These are phyloP conservation scores for Phytomonas francai DNA, from an alignment of 208 protist genomes.

Conservation along the genomic window DNA sequence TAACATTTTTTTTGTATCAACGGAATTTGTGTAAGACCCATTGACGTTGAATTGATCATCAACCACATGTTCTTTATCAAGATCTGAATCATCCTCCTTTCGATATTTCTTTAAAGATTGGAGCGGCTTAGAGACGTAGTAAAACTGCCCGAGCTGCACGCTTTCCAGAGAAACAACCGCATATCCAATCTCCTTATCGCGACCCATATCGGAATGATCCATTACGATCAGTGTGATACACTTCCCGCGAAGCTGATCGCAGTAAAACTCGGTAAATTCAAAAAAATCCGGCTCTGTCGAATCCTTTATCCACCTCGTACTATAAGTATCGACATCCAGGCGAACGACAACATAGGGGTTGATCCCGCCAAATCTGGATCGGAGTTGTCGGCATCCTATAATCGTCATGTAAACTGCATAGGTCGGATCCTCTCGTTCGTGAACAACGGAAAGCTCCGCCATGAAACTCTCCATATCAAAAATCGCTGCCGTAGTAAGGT, in stretches of 20 bases:
- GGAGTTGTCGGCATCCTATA: slow-evolving; percentile 58
- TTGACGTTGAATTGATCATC: background rate
- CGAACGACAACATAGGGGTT: slow-evolving; percentile 70
- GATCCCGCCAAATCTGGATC: slow-evolving; percentile 35
- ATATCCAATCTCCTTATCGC: slow-evolving; percentile 54
- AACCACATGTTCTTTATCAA: too few relatives aligned
- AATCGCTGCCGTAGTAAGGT: slow-evolving; percentile 56
- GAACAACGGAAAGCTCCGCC: slow-evolving; percentile 40
- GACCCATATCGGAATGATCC: slow-evolving; percentile 54
- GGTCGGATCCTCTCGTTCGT: slow-evolving; percentile 62
- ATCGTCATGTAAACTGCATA: slow-evolving; percentile 72
- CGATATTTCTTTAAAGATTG: slow-evolving; percentile 20
- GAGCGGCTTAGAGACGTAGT: slow-evolving; percentile 65
- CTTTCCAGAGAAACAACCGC: slow-evolving; percentile 43
- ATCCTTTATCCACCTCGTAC: slow-evolving; percentile 59
- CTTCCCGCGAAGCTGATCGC: slow-evolving; percentile 30
- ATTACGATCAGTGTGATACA: slow-evolving; percentile 66
- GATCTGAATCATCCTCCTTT: slow-evolving; percentile 11
- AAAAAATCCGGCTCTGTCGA: slow-evolving; percentile 74
- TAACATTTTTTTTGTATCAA: slow-evolving; percentile 10
- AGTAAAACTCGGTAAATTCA: slow-evolving; percentile 75
- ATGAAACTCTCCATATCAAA: slow-evolving; percentile 85
- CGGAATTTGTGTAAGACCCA: background rate
- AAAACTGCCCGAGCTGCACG: slow-evolving; percentile 30
- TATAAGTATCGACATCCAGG: slow-evolving; percentile 56